Conservation (phyloP, 306 rosid genomes). For the Carpinus viminea region DNA sequence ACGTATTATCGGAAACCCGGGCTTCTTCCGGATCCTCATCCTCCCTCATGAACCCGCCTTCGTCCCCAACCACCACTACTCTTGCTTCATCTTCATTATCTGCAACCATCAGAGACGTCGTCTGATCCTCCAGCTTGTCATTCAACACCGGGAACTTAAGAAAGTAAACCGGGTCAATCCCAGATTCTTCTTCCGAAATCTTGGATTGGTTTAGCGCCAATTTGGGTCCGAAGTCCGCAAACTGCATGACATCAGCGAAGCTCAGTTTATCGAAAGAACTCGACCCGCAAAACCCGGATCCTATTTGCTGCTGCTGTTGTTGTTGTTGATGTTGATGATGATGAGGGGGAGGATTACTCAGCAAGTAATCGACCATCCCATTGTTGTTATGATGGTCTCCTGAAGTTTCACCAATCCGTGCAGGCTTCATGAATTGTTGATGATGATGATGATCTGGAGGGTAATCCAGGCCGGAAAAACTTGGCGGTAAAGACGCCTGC, state of each 20-base stretch:
- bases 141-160: slow-evolving; percentile 85
- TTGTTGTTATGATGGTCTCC: slow-evolving; percentile 24
- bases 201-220: slow-evolving; percentile 63
- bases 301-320: slow-evolving; percentile 28
- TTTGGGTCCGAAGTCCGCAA: slow-evolving; percentile 91
- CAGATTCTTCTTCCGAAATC: slow-evolving; percentile 43
- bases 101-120: slow-evolving; percentile 29
- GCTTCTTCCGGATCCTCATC: slow-evolving; percentile 32
- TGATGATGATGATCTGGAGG: slow-evolving; percentile 29
- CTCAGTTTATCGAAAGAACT: slow-evolving; percentile 63
- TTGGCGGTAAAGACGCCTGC: slow-evolving; percentile 60
- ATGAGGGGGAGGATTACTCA: slow-evolving; percentile 25
- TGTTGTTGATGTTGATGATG: slow-evolving; percentile 8
- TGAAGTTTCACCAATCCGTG: slow-evolving; percentile 40
- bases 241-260: slow-evolving; percentile 93
- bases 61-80: slow-evolving; percentile 21
- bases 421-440: slow-evolving; percentile 48
- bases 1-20: slow-evolving; percentile 42
- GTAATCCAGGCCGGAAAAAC: slow-evolving; percentile 53
- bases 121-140: slow-evolving; percentile 49
- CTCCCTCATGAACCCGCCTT: slow-evolving; percentile 18
- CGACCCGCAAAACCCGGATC: slow-evolving; percentile 40
- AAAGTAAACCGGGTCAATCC: slow-evolving; percentile 77
- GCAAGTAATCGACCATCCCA: slow-evolving; percentile 49
- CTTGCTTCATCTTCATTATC: slow-evolving; percentile 28